Conservation (phyloP, 139 green algal species). For the Closterium sp. region DNA sequence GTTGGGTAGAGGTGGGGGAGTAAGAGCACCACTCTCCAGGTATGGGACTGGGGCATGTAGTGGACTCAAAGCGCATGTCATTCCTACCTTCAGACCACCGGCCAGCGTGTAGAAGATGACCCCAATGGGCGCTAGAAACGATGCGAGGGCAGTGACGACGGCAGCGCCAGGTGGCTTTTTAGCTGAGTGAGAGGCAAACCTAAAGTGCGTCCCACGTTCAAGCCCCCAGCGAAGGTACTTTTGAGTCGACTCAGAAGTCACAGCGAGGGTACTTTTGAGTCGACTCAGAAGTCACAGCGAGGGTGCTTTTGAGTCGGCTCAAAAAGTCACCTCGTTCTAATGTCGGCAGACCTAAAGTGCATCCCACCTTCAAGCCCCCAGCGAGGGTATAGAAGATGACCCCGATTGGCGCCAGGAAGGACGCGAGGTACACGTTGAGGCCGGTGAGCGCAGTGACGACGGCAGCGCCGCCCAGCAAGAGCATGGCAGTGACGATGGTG, state of each 20-base stretch:
- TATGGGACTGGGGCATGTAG: too few relatives aligned
- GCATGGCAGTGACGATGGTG: conserved; percentile 86
- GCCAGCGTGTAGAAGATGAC: conserved; percentile 84
- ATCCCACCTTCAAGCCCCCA: conserved; percentile 16
- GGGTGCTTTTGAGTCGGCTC: too few relatives aligned
- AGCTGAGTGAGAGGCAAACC: too few relatives aligned
- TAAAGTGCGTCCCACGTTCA: too few relatives aligned
- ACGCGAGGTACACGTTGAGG: conserved; percentile 59
- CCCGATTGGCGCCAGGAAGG: conserved; percentile 55
- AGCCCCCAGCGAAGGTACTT: too few relatives aligned
- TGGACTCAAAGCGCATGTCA: background rate
- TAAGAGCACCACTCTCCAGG: too few relatives aligned
- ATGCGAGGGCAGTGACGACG: background rate
- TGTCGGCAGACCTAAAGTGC: too few relatives aligned
- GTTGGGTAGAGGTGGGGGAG: too few relatives aligned
- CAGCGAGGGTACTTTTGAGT: too few relatives aligned
- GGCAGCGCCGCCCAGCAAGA: conserved; percentile 74
- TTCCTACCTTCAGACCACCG: conserved; percentile 65
- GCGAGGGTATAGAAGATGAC: conserved; percentile 74
- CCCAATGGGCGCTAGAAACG: conserved; percentile 54
- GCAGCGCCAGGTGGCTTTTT: too few relatives aligned
- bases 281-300: too few relatives aligned
- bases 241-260: background rate
- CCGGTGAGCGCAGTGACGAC: conserved; percentile 83
- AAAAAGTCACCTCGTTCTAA: too few relatives aligned